A percentile compares a stretch with the other conserved stretches of the same genome.
These are phyloP conservation scores for Amphirosellinia nigrospora DNA, from an alignment of 495 filamentous ascomycete genomes.

Conservation along the genomic window DNA sequence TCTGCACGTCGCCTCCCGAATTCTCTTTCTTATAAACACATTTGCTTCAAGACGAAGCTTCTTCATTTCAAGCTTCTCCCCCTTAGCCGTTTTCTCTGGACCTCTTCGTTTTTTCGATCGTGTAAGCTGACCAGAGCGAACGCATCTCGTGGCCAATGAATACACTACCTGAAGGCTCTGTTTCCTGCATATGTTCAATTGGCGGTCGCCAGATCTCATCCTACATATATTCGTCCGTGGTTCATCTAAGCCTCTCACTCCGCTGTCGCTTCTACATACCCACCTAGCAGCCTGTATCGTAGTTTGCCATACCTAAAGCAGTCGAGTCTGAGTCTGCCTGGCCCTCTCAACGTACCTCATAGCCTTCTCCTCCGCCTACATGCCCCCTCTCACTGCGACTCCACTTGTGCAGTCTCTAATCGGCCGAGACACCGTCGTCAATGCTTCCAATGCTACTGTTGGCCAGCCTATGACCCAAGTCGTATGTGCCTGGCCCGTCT, in stretches of 20 bases:
- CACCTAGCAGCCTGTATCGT: neutral
- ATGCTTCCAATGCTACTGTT: constrained; percentile 35
- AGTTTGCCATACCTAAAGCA: neutral
- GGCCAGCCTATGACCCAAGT: constrained; percentile 47
- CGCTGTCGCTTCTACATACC: constrained; percentile 10
- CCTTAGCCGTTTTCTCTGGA: neutral
- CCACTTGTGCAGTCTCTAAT: constrained; percentile 40
- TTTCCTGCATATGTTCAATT: constrained; percentile 2
- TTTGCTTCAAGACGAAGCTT: neutral
- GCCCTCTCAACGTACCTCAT: neutral
- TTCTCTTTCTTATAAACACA: neutral
- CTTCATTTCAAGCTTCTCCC: neutral
- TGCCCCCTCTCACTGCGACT: constrained; percentile 49
- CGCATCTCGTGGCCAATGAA: neutral
- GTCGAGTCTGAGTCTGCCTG: constrained; percentile 2
- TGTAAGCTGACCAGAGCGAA: neutral
- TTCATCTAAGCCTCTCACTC: constrained; percentile 20
- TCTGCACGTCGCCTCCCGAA: neutral
- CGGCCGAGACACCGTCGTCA: constrained; percentile 32
- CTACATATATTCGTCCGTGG: neutral
- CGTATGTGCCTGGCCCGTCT: constrained; percentile 66
- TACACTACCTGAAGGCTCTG: neutral
- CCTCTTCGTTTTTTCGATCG: neutral
- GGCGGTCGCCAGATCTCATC: neutral
- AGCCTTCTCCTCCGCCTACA: constrained; percentile 28